Conservation (phyloP, 2,329 filamentous ascomycete species). For the Talaromyces sp. region DNA sequence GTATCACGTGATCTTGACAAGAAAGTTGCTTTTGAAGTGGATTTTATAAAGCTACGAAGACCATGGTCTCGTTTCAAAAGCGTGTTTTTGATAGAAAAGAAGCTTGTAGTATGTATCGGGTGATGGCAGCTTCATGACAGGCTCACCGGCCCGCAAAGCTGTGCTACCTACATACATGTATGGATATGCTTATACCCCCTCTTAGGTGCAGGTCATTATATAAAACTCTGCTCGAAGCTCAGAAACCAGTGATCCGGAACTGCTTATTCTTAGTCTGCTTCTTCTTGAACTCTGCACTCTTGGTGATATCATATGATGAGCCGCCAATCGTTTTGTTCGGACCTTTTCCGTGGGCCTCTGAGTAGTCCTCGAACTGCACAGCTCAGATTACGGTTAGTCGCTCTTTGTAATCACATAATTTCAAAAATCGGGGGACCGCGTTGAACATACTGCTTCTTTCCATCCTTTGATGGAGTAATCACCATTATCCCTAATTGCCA, state of each 20-base stretch:
- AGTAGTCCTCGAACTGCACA: slow-evolving; percentile 12
- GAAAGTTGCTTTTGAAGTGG: too few relatives aligned
- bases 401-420: neutral
- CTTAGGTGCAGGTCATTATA: neutral
- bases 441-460: slow-evolving; percentile 10
- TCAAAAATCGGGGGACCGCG: neutral
- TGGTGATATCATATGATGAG: slow-evolving; percentile 10
- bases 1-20: too few relatives aligned
- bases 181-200: too few relatives aligned
- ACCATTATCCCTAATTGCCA: slow-evolving; percentile 8
- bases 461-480: slow-evolving; percentile 14
- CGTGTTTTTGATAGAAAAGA: too few relatives aligned
- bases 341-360: neutral
- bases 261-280: neutral
- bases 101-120: too few relatives aligned
- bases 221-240: neutral
- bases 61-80: too few relatives aligned
- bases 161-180: too few relatives aligned
- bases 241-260: neutral
- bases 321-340: slow-evolving; percentile 3
- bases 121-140: too few relatives aligned
- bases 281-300: neutral
- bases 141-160: too few relatives aligned
- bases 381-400: neutral
- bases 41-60: too few relatives aligned